A percentile compares a stretch with the other conserved stretches of the same genome.
phyloP scores from a whole-genome alignment of 2,329 filamentous ascomycete genomes.

The Alternaria conjuncta region DNA sequence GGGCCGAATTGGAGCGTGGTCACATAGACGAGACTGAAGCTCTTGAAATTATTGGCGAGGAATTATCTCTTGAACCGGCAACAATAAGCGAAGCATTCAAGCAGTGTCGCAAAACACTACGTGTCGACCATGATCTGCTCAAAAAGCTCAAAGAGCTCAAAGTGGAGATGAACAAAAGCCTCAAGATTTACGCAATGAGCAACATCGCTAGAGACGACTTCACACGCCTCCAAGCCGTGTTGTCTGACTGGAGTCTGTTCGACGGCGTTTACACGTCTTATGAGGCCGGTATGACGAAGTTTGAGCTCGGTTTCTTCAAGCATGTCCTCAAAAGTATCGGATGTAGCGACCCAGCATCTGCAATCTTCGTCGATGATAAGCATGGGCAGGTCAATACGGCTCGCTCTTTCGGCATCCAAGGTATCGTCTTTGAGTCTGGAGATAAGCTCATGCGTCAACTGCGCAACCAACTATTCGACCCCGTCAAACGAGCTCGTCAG shows the following conservation, averaged over 20 bases:
- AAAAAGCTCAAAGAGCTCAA: constrained; percentile 25
- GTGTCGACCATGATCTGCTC: constrained; percentile 30
- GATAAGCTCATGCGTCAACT: constrained; percentile 12
- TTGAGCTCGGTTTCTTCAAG: constrained; percentile 41
- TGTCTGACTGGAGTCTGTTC: constrained; percentile 44
- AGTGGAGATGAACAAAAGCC: constrained; percentile 7
- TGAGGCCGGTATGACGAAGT: constrained; percentile 45
- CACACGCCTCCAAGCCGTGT: constrained; percentile 22
- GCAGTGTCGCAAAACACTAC: constrained; percentile 36
- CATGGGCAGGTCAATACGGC: constrained; percentile 12
- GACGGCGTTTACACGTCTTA: constrained; percentile 45
- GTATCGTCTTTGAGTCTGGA: constrained; percentile 29
- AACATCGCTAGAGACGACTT: constrained; percentile 41
- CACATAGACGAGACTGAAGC: constrained; percentile 27
- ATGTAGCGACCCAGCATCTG: constrained; percentile 10
- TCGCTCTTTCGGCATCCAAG: constrained; percentile 35
- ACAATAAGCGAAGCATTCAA: constrained; percentile 35
- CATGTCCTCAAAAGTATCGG: constrained; percentile 35
- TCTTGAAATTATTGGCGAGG: constrained; percentile 15
- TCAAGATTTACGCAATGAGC: constrained; percentile 43
- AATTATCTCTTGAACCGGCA: constrained; percentile 27
- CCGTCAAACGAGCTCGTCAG: constrained; percentile 21
- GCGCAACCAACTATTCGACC: constrained; percentile 24
- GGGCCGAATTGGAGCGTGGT: constrained; percentile 37
- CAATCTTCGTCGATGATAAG: constrained; percentile 42